Conservation (phyloP, 2,329 filamentous ascomycete species). For the Neopestalotiopsis sp. region DNA sequence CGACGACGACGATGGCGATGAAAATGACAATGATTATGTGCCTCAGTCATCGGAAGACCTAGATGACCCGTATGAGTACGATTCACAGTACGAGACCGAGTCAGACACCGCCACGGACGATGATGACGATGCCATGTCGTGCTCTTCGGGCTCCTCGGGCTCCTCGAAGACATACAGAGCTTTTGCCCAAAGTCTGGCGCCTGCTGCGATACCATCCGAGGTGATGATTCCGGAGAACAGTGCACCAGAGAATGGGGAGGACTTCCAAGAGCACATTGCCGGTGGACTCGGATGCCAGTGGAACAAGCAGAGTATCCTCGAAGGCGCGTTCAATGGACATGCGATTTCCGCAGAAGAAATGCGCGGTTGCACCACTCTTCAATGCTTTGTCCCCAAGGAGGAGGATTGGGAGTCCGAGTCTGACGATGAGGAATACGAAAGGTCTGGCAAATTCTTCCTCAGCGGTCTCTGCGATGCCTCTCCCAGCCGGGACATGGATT, state of each 20-base stretch:
- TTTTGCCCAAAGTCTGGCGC: not conserved
- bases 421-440: slow-evolving; percentile 10
- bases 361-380: not conserved
- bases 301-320: not conserved
- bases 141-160: not conserved
- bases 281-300: not conserved
- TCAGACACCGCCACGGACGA: not conserved
- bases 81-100: not conserved
- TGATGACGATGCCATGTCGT: not conserved
- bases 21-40: not conserved
- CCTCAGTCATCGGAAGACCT: not conserved
- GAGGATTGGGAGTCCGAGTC: not conserved
- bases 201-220: not conserved
- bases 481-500: not conserved
- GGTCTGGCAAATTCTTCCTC: not conserved
- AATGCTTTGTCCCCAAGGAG: slow-evolving; percentile 8
- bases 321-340: slow-evolving; percentile 4
- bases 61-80: slow-evolving; percentile 2
- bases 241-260: not conserved
- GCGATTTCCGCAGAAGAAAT: not conserved
- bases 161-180: not conserved
- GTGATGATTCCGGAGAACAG: not conserved
- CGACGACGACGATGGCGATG: not conserved
- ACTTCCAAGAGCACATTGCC: not conserved
- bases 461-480: slow-evolving; percentile 2